Conservation (phyloP, 805 yeast genomes). For the Brettanomyces sp. region DNA sequence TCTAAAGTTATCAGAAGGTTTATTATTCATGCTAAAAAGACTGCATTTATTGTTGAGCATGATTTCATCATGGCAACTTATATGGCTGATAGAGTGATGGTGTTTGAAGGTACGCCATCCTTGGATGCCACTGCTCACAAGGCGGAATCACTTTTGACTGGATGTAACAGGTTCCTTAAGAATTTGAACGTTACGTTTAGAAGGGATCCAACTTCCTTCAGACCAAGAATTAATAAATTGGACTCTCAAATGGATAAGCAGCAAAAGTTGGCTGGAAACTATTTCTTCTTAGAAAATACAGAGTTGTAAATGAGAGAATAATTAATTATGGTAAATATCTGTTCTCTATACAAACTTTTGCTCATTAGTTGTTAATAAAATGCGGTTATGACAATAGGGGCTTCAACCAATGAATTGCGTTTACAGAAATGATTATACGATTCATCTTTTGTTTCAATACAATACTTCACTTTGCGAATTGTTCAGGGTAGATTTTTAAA, state of each 20-base stretch:
- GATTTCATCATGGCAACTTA: conserved; percentile 99
- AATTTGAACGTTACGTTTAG: conserved; percentile 96
- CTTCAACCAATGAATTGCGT: too few species aligned
- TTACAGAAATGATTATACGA: too few species aligned
- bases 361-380: too few species aligned
- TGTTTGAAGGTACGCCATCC: conserved; percentile 93
- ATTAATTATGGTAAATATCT: too few species aligned
- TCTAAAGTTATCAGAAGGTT: conserved; percentile 97
- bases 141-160: conserved; percentile 91
- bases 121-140: conserved; percentile 73
- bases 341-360: too few species aligned
- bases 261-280: conserved; percentile 87
- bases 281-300: conserved; percentile 81
- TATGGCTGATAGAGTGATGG: conserved; percentile 97
- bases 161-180: conserved; percentile 95
- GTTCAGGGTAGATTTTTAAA: too few species aligned
- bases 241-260: conserved; percentile 99
- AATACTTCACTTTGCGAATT: too few species aligned
- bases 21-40: conserved; percentile 91
- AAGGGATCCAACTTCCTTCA: conserved; percentile 96
- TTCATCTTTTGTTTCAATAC: too few species aligned
- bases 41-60: conserved; percentile 99
- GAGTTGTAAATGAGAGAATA: conserved; percentile 27
- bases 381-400: too few species aligned
- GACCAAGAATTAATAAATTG: conserved; percentile 97